phyloP scores from a whole-genome alignment of 164 flowering plant genomes.

The Kalanchoe fedtschenkoi region DNA sequence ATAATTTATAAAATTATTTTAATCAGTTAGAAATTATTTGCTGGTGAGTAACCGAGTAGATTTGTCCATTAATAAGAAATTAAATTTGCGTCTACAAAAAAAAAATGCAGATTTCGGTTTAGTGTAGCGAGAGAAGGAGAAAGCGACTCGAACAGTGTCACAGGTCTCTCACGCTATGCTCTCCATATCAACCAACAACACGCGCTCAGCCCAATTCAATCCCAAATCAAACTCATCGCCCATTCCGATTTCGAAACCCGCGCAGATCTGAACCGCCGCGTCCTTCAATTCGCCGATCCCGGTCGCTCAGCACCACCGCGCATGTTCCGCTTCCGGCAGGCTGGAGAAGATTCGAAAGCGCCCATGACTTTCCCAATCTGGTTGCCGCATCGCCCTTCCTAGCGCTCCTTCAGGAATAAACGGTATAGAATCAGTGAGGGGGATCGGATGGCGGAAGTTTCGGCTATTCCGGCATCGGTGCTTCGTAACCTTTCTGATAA shows the following conservation, averaged over 20 bases:
- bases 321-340: no score
- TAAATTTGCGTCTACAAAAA: no score
- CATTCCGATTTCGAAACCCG: neutral
- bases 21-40: no score
- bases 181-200: neutral
- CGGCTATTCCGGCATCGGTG: constrained; percentile 59
- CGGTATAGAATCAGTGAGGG: no score
- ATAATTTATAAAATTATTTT: no score
- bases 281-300: neutral
- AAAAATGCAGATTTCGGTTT: no score
- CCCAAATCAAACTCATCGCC: neutral
- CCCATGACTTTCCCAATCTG: neutral
- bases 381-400: neutral
- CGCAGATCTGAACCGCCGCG: neutral
- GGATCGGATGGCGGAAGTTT: constrained; percentile 48
- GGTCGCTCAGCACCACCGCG: neutral
- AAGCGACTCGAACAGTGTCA: neutral
- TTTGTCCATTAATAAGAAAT: no score
- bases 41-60: no score
- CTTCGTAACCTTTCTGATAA: constrained; percentile 82
- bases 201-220: neutral
- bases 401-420: no score
- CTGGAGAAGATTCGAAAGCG: no score
- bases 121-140: neutral
- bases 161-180: constrained; percentile 1